These are phyloP conservation scores for Castanopsis chinensis DNA, from an alignment of 306 rosid genomes.

Conservation along the genomic window DNA sequence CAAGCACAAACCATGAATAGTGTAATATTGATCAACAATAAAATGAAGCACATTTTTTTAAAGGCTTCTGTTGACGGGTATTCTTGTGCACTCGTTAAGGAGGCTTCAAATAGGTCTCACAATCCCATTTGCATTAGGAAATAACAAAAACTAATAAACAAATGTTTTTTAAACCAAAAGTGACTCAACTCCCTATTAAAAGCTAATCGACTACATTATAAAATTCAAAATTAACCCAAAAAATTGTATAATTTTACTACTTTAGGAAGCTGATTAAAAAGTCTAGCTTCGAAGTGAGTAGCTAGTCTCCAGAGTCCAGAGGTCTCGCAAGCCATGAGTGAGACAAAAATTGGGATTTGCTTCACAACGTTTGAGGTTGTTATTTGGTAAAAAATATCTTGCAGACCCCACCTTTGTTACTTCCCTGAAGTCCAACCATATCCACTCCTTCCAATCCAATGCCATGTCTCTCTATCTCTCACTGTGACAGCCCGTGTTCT, in stretches of 20 bases:
- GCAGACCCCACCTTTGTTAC: conserved; percentile 22
- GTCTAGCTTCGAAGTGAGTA: too few relatives aligned
- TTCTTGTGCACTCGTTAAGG: not conserved
- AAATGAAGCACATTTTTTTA: not conserved
- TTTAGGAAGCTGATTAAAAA: too few relatives aligned
- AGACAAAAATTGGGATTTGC: conserved; percentile 16
- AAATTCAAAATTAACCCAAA: too few relatives aligned
- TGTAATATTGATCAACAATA: not conserved
- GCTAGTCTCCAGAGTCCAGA: not conserved
- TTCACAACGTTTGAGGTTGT: conserved; percentile 7
- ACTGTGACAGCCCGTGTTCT: conserved; percentile 3
- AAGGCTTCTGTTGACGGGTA: not conserved
- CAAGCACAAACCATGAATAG: not conserved
- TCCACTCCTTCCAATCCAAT: conserved; percentile 37
- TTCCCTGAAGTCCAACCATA: conserved; percentile 21
- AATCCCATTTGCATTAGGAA: too few relatives aligned
- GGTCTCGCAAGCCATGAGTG: not conserved
- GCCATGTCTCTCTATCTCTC: conserved; percentile 25
- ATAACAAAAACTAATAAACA: too few relatives aligned
- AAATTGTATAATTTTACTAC: too few relatives aligned
- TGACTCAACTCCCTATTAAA: accelerated
- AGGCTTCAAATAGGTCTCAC: not conserved
- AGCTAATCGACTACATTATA: too few relatives aligned
- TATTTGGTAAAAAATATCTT: not conserved
- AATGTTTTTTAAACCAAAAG: too few relatives aligned